phyloP scores from a whole-genome alignment of 2,329 filamentous ascomycete species.

The Ascosphaera apis region DNA sequence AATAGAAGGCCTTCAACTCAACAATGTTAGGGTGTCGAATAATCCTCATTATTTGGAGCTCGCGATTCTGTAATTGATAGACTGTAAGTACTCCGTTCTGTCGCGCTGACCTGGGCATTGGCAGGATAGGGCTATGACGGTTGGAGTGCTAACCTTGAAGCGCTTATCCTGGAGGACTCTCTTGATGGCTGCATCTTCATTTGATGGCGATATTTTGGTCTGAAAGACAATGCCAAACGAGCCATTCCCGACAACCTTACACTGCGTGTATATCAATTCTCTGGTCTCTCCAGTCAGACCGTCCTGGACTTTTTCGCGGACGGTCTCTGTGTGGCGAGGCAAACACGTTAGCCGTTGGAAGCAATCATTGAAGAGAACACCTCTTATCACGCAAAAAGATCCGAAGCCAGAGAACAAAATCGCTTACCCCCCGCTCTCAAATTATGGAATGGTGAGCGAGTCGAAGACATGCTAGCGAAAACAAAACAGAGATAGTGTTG shows the following conservation, averaged over 20 bases:
- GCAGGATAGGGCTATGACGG: conserved; percentile 1
- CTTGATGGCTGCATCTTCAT: conserved; percentile 97
- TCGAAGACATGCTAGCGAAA: neutral
- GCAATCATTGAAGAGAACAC: conserved; percentile 1
- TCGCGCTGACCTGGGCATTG: neutral
- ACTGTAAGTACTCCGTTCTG: conserved; percentile 12
- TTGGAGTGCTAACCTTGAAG: conserved; percentile 88
- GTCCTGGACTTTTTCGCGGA: conserved; percentile 97
- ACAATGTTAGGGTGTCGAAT: conserved; percentile 98
- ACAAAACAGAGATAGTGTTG: too few relatives aligned
- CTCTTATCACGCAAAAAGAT: too few relatives aligned
- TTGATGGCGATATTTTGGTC: conserved; percentile 92
- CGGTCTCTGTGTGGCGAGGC: conserved; percentile 44
- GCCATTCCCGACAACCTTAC: conserved; percentile 98
- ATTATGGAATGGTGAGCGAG: conserved; percentile 39
- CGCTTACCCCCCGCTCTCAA: conserved; percentile 92
- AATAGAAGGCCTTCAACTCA: conserved; percentile 97
- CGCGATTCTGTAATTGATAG: conserved; percentile 52
- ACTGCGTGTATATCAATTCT: conserved; percentile 95
- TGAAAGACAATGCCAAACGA: conserved; percentile 98
- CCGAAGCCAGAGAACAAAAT: conserved; percentile 3
- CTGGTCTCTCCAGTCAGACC: conserved; percentile 88
- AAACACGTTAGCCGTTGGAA: conserved; percentile 9
- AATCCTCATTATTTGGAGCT: conserved; percentile 98
- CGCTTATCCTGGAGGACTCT: conserved; percentile 96